Conservation (phyloP, 441 rosid species). For the Pelargonium cotyledonis region DNA sequence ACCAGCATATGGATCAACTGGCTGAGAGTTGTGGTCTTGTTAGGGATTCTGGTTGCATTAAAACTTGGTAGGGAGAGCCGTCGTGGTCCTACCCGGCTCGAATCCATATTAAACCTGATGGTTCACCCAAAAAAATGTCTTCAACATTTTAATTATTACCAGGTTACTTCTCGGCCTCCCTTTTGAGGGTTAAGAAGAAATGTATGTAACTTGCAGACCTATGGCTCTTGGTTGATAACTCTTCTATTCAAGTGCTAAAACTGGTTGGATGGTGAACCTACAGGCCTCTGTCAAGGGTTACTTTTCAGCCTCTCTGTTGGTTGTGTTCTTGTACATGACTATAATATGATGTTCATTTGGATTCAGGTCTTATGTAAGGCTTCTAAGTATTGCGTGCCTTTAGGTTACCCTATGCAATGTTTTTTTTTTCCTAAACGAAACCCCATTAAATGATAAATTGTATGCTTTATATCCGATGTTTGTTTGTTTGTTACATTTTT, state of each 20-base stretch:
- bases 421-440: neutral
- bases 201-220: neutral
- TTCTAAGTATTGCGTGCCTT: neutral
- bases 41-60: no score
- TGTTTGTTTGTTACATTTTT: neutral
- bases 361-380: neutral
- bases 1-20: no score
- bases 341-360: neutral
- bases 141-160: neutral
- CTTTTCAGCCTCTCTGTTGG: no score
- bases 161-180: neutral
- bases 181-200: constrained; percentile 3
- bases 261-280: no score
- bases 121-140: neutral
- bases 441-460: neutral
- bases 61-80: neutral
- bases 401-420: no score
- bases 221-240: neutral
- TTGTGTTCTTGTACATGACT: no score
- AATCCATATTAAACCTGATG: no score
- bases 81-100: no score
- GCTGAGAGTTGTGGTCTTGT: no score
- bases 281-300: no score
- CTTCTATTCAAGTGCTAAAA: no score
- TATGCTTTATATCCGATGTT: neutral